A percentile compares a stretch with the other conserved stretches of the same genome.
These are phyloP conservation scores for Tulasnella calospora DNA, from an alignment of 768 basidiomycete genomes.

Conservation along the genomic window DNA sequence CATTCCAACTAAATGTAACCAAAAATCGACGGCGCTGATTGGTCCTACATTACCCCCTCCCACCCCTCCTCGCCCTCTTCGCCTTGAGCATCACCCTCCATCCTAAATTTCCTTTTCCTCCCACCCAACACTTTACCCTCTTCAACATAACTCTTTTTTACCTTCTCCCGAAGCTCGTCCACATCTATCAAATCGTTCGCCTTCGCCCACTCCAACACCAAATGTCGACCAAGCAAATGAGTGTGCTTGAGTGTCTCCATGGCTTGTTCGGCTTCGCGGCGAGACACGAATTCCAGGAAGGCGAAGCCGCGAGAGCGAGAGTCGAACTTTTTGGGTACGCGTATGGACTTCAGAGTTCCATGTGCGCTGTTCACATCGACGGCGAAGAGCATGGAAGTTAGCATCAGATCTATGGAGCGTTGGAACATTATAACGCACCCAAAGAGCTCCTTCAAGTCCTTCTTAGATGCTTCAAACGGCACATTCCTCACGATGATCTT, in stretches of 20 bases:
- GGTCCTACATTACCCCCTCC: neutral
- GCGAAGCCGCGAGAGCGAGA: slow-evolving; percentile 88
- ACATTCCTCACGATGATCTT: slow-evolving; percentile 99
- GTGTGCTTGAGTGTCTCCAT: slow-evolving; percentile 84
- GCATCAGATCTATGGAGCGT: too few relatives aligned
- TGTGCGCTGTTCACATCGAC: slow-evolving; percentile 54
- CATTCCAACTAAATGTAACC: too few relatives aligned
- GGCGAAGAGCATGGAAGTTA: too few relatives aligned
- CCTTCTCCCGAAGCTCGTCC: slow-evolving; percentile 75
- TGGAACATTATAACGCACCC: slow-evolving; percentile 49
- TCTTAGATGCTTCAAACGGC: slow-evolving; percentile 92
- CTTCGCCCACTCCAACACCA: slow-evolving; percentile 92
- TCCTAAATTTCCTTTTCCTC: slow-evolving; percentile 61
- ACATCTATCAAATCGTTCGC: slow-evolving; percentile 52
- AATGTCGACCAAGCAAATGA: slow-evolving; percentile 90
- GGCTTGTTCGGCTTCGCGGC: slow-evolving; percentile 85
- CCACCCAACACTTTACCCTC: slow-evolving; percentile 63
- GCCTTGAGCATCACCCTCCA: slow-evolving; percentile 41
- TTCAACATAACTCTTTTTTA: slow-evolving; percentile 68
- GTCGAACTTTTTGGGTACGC: slow-evolving; percentile 88
- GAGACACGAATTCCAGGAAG: slow-evolving; percentile 88
- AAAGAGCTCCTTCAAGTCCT: slow-evolving; percentile 84
- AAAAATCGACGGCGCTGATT: too few relatives aligned
- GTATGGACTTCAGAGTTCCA: slow-evolving; percentile 89
- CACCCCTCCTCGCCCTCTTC: neutral